These are phyloP conservation scores for Tephrocybe sp. DNA, from an alignment of 768 basidiomycete species.

Conservation along the genomic window DNA sequence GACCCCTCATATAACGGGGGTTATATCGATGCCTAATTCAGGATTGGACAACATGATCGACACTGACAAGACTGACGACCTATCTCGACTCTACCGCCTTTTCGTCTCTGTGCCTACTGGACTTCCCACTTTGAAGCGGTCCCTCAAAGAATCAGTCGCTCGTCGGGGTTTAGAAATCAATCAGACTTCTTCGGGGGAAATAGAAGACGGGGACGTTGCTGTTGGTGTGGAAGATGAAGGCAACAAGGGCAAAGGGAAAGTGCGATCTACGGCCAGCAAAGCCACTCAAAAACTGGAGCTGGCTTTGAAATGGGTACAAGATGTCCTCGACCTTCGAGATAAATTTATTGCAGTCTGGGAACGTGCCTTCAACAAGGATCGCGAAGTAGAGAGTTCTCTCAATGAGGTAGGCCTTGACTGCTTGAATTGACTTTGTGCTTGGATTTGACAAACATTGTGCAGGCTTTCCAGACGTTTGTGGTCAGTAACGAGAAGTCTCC, in stretches of 20 bases:
- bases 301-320: constrained; percentile 93
- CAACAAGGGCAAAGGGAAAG: constrained; percentile 51
- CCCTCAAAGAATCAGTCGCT: constrained; percentile 71
- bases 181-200: constrained; percentile 48
- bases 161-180: constrained; percentile 82
- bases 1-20: constrained; percentile 68
- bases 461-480: constrained; percentile 94
- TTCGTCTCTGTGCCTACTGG: constrained; percentile 71
- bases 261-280: constrained; percentile 37
- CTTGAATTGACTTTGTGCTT: background rate
- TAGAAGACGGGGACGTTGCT: constrained; percentile 33
- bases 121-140: constrained; percentile 57
- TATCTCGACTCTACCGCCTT: constrained; percentile 77
- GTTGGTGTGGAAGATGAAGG: constrained; percentile 36
- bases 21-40: constrained; percentile 79
- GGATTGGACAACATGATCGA: constrained; percentile 90
- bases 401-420: constrained; percentile 64
- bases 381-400: constrained; percentile 75
- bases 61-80: constrained; percentile 69
- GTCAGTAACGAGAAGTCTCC: constrained; percentile 86
- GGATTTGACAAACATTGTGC: background rate
- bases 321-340: constrained; percentile 89
- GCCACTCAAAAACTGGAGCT: constrained; percentile 48
- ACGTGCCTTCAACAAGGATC: constrained; percentile 68
- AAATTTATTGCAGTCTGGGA: constrained; percentile 80